Evolutionary conservation across 257 asterid genomes (phyloP).

Genomic region (Fraxinus quadrangulata): DNA sequence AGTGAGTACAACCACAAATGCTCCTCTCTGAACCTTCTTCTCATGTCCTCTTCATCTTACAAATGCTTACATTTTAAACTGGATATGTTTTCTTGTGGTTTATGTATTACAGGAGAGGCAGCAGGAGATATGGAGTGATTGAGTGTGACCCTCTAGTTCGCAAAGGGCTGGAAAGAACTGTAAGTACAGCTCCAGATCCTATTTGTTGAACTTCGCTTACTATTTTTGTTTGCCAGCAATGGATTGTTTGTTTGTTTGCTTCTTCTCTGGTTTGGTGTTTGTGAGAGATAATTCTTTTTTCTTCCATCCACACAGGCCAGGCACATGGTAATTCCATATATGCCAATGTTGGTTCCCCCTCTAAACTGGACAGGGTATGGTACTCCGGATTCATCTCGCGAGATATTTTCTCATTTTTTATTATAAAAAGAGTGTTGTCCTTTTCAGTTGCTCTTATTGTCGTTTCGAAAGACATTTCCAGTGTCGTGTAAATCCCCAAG

Average conservation of each 20-base stretch:
- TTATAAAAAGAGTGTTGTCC: neutral
- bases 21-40: constrained; percentile 10
- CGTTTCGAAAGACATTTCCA: neutral
- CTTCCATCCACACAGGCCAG: constrained; percentile 63
- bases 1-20: constrained; percentile 49
- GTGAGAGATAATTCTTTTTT: constrained; percentile 22
- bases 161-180: constrained; percentile 93
- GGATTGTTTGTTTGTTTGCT: neutral
- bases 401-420: neutral
- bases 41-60: constrained; percentile 6
- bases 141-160: constrained; percentile 93
- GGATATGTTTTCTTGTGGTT: neutral
- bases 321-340: constrained; percentile 97
- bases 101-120: constrained; percentile 51
- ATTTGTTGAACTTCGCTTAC: neutral
- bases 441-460: constrained; percentile 6
- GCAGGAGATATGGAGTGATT: constrained; percentile 88
- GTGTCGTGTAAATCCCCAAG: neutral
- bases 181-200: constrained; percentile 33
- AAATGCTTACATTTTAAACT: constrained; percentile 15
- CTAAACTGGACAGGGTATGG: constrained; percentile 87
- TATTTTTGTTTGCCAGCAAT: neutral
- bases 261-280: constrained; percentile 9
- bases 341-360: constrained; percentile 99
- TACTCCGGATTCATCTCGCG: constrained; percentile 21